Percentiles rank a stretch among this genome's conserved stretches.
These are phyloP conservation scores for Apiotrichum akiyoshidainum DNA, from an alignment of 1,284 basidiomycete genomes.

Conservation along the genomic window DNA sequence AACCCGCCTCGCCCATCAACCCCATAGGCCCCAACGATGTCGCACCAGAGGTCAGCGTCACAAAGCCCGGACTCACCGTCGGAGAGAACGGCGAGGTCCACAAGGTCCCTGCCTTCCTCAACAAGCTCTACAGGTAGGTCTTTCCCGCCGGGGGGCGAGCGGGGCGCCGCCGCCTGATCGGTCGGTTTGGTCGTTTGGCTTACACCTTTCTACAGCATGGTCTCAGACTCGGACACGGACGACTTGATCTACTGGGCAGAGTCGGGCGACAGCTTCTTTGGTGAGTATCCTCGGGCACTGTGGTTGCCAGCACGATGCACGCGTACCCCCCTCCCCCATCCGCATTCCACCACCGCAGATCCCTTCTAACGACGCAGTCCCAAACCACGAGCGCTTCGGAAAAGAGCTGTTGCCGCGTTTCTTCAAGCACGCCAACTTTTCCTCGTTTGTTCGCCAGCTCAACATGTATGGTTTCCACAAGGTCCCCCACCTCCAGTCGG, in stretches of 20 bases:
- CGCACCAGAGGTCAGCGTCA: constrained; percentile 20
- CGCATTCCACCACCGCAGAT: neutral
- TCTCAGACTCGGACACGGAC: constrained; percentile 76
- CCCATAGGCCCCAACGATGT: constrained; percentile 6
- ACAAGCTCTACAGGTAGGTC: constrained; percentile 83
- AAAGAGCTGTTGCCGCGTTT: constrained; percentile 84
- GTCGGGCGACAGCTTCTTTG: constrained; percentile 83
- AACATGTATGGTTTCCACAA: constrained; percentile 99
- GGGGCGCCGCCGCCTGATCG: no score
- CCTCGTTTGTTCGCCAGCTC: constrained; percentile 89
- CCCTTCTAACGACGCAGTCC: constrained; percentile 61
- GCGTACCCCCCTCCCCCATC: neutral
- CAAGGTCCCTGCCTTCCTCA: constrained; percentile 75
- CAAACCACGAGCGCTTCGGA: constrained; percentile 88
- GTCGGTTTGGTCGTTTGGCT: neutral
- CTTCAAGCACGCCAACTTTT: constrained; percentile 97
- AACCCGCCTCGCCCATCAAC: constrained; percentile 19
- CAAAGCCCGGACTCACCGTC: constrained; percentile 40
- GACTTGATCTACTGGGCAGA: constrained; percentile 87
- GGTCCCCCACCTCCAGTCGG: constrained; percentile 92
- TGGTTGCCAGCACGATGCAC: no score
- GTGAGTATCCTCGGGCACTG: constrained; percentile 53
- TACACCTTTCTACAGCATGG: constrained; percentile 63
- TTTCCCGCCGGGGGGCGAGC: no score
- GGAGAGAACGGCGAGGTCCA: constrained; percentile 48